Percentiles rank a stretch among this genome's conserved stretches.
These are phyloP conservation scores for Dichomitus squalens DNA, from an alignment of 1,284 basidiomycete species.

Conservation along the genomic window DNA sequence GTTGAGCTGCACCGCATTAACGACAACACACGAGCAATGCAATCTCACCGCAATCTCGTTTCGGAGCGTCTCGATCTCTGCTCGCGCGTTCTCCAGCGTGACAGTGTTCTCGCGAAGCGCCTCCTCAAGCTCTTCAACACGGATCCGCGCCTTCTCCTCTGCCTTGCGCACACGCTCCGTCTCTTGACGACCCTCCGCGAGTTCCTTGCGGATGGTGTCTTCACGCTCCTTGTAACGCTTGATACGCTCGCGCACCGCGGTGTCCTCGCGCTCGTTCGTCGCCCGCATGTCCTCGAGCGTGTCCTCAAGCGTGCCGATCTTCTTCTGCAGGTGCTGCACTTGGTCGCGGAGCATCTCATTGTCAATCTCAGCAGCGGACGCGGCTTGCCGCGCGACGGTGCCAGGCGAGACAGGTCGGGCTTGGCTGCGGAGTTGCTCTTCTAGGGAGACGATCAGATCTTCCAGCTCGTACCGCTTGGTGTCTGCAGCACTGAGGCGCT, in stretches of 20 bases:
- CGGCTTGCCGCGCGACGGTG: constrained; percentile 42
- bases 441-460: constrained; percentile 63
- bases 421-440: constrained; percentile 53
- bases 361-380: constrained; percentile 84
- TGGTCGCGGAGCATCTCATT: constrained; percentile 91
- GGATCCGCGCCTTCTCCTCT: constrained; percentile 61
- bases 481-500: constrained; percentile 74
- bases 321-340: constrained; percentile 81
- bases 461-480: constrained; percentile 79
- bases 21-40: neutral
- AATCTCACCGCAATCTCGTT: constrained; percentile 73
- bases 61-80: constrained; percentile 86
- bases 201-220: constrained; percentile 67
- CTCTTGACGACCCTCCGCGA: constrained; percentile 63
- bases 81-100: constrained; percentile 88
- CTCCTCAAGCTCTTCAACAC: constrained; percentile 84
- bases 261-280: constrained; percentile 76
- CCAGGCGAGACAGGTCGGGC: constrained; percentile 41
- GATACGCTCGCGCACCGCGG: constrained; percentile 63
- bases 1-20: neutral
- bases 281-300: constrained; percentile 78
- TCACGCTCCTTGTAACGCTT: constrained; percentile 80
- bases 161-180: constrained; percentile 64
- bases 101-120: constrained; percentile 88
- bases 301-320: constrained; percentile 80